These are phyloP conservation scores for Fusarium sp. DNA, from an alignment of 2,329 filamentous ascomycete genomes.

Conservation along the genomic window DNA sequence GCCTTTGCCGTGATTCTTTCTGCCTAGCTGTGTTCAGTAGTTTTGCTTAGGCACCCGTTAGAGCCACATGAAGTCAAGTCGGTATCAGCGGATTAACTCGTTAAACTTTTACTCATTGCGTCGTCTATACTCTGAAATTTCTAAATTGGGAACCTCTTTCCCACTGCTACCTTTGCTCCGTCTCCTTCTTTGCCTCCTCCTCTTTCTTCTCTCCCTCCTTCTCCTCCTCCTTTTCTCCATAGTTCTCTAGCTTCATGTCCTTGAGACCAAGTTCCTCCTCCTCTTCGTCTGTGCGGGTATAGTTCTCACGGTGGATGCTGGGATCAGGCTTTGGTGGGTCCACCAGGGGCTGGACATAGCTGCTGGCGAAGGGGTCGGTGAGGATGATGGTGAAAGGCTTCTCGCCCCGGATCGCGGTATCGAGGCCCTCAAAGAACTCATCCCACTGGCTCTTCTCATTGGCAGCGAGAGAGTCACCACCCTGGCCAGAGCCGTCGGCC, in stretches of 20 bases:
- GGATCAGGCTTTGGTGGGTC: conserved; percentile 74
- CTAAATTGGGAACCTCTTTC: neutral
- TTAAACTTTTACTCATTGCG: conserved; percentile 28
- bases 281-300: conserved; percentile 87
- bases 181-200: conserved; percentile 23
- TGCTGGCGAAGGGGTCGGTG: conserved; percentile 87
- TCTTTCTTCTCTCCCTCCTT: conserved; percentile 35
- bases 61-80: too few species aligned
- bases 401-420: conserved; percentile 79
- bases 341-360: conserved; percentile 90
- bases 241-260: conserved; percentile 93
- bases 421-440: conserved; percentile 78
- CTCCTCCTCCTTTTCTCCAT: conserved; percentile 60
- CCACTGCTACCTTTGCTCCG: conserved; percentile 25
- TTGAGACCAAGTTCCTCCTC: conserved; percentile 89
- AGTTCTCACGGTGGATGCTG: conserved; percentile 81
- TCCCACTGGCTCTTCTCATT: conserved; percentile 77
- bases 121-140: conserved; percentile 31
- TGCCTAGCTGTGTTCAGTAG: neutral
- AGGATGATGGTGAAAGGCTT: conserved; percentile 83
- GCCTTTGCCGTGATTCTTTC: neutral
- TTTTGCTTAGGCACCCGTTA: neutral
- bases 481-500: conserved; percentile 63
- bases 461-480: conserved; percentile 78
- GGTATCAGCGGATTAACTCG: neutral